Conservation (phyloP, 2,329 filamentous ascomycete species). For the Curvularia sp. region DNA sequence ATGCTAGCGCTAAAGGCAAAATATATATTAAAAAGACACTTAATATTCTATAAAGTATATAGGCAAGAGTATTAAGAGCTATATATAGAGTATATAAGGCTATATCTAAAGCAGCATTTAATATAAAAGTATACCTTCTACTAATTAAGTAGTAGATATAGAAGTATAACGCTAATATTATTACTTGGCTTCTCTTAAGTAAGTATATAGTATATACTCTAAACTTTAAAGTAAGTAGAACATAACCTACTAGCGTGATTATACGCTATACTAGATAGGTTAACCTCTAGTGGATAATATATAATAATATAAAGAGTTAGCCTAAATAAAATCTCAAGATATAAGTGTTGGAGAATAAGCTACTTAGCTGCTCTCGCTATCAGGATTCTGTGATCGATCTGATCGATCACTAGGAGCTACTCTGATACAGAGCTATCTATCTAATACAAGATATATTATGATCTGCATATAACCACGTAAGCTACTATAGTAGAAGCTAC, state of each 20-base stretch:
- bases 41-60: slow-evolving; percentile 25
- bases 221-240: background rate
- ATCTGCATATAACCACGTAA: no score
- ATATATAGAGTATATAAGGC: slow-evolving; percentile 34
- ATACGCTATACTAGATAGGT: slow-evolving; percentile 6
- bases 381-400: no score
- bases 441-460: no score
- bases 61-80: slow-evolving; percentile 29
- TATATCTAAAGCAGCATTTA: slow-evolving; percentile 29
- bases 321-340: slow-evolving; percentile 8
- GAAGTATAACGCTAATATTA: slow-evolving; percentile 24
- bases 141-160: slow-evolving; percentile 26
- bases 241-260: background rate
- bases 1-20: slow-evolving; percentile 23
- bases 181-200: background rate
- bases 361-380: no score
- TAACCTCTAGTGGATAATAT: slow-evolving; percentile 23
- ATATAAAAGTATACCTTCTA: slow-evolving; percentile 17
- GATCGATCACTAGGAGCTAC: no score
- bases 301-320: slow-evolving; percentile 17
- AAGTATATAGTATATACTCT: background rate
- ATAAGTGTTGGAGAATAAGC: no score
- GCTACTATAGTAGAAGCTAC: no score
- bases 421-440: no score
- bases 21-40: slow-evolving; percentile 26